Base-by-base conservation (phyloP, 495 filamentous ascomycete genomes). In the Xylaria nigripes region DNA sequence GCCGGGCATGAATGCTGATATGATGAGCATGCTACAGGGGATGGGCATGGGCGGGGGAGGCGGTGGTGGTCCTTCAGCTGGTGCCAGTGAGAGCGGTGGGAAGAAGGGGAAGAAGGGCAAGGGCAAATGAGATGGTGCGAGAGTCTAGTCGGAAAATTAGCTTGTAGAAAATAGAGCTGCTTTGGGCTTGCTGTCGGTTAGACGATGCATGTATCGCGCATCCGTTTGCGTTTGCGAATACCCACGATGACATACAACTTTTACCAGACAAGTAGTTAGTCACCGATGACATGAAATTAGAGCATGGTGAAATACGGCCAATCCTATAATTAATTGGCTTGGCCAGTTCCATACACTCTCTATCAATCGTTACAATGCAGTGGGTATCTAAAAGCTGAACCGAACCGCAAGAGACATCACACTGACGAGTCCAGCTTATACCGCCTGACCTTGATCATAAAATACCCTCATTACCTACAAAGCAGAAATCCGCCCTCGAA, bases 31-130 rank as follows among this genome's bases (percentile, higher is more conserved):
- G 68, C 43, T 74, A 53, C 66, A 63, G 41, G 55, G 56, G 5
- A 67, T 63, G 15, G 72, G 66, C 1, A 67, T 63, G 30, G 56
- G 55, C 32, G 61, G 64, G 1, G 63, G 61, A 3, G 54, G 56
- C 2, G 57, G 60, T 1, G 66, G 61, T 7, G 58, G 59, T 25
- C 59, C 61, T 42, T 60, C 56, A 36, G 63, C 51, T 42, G 58
- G 54, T 27, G 50, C 59, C 38, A 23, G 63, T 22, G 48, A 58
- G 51, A 24, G 63, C 19, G 45, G 58, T n/a, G 51, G 63, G 56
- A 67, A 67, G 55, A 73, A 72, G 58, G 70, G 71, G 38, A 78
- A 77, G 65, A 74, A 80, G 61, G 71, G 75, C 50, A 74, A 77
- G 57, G 72, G 74, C 30, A 74, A 51, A 49, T 63, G 36, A 54